Conservation (phyloP, 257 asterid genomes). For the Solanum corneliomulleri region DNA sequence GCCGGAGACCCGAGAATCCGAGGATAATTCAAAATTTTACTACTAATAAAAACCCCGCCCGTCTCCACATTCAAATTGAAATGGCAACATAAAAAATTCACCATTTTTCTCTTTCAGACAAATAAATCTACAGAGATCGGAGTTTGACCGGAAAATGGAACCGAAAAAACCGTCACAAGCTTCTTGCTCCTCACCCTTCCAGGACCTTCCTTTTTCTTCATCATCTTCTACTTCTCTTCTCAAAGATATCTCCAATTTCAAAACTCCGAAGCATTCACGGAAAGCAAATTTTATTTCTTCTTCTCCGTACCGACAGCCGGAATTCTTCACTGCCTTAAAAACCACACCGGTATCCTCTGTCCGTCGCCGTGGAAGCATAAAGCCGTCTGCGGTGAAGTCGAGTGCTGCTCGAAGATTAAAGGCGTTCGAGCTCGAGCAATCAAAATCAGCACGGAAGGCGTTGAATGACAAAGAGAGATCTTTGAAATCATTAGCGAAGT, state of each 20-base stretch:
- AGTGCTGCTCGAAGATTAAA: slow-evolving; percentile 58
- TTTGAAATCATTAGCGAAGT: slow-evolving; percentile 52
- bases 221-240: slow-evolving; percentile 35
- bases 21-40: background rate
- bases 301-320: slow-evolving; percentile 19
- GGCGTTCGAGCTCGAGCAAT: slow-evolving; percentile 76
- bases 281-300: slow-evolving; percentile 9
- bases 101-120: background rate
- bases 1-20: background rate
- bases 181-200: slow-evolving; percentile 26
- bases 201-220: slow-evolving; percentile 24
- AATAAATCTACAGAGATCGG: background rate
- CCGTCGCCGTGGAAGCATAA: slow-evolving; percentile 14
- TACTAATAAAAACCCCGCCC: background rate
- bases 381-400: slow-evolving; percentile 33
- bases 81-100: background rate
- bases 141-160: background rate
- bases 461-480: slow-evolving; percentile 60
- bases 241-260: slow-evolving; percentile 56
- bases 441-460: slow-evolving; percentile 69
- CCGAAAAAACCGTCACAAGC: background rate
- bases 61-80: background rate
- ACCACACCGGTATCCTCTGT: slow-evolving; percentile 43
- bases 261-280: slow-evolving; percentile 46
- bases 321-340: slow-evolving; percentile 55